Evolutionary conservation across 352 stramenopile species (phyloP), one percentile per base, ranked within the genome.

Genomic region (Lagenidium giganteum): DNA sequence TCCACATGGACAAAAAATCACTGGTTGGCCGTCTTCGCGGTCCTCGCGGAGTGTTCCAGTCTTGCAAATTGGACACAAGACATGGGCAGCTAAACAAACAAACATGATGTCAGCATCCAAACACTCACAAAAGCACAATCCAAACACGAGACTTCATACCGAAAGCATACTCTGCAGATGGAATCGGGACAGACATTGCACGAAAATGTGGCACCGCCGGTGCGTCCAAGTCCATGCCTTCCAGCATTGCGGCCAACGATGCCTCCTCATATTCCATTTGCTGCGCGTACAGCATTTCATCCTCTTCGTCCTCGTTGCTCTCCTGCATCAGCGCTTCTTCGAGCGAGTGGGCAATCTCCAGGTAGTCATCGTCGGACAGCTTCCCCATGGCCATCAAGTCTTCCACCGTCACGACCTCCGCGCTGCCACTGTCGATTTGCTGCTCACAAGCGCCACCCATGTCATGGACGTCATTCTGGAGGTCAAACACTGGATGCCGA

Each of bases 181-280:
- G n/a, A n/a, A n/a, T n/a, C n/a, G n/a, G n/a, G n/a, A n/a, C n/a
- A n/a, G n/a, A n/a, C n/a, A n/a, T n/a, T n/a, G n/a, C n/a, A n/a
- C n/a, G n/a, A n/a, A n/a, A n/a, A n/a, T n/a, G n/a, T n/a, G n/a
- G n/a, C n/a, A n/a, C 30, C 5, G 57, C 52, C 5, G 32, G 14
- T 7, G 60, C 62, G 5, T 68, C 61, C 21, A 88, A 39, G 29
- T 83, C 73, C 62, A 89, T 67, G 12, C 63, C 63, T 6, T 64
- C 67, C 23, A 89, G 61, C 73, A 89, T 76, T 1, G 77, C 77
- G 21, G 81, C 73, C 18, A 89, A 59, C 38, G 79, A 79, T 8
- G 64, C 73, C 30, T 83, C 73, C 44, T 89, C 77, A 43, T 81
- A 82, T 26, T 80, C 70, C 29, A 72, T 61, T 70, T 83, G 83